Base-by-base conservation (phyloP, 2,329 filamentous ascomycete species). In the Colletotrichum filicis region DNA sequence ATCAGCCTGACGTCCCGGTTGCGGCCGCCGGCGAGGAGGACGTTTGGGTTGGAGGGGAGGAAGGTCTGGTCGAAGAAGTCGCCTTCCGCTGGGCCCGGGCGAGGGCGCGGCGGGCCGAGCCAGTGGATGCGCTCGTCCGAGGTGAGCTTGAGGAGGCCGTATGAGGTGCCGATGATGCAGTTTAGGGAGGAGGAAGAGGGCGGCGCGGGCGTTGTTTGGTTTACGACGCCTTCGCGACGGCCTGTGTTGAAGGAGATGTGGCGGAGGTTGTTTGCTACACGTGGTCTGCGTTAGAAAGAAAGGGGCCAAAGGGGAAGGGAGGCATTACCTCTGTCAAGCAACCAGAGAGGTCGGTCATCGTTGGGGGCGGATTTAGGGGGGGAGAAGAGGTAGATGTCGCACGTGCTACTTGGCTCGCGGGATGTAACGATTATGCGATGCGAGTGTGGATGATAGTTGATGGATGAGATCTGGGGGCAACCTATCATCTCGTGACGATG, bases 31-130 rank as follows among this genome's bases (percentile, higher is more conserved):
- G 87, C 86, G 37, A 88, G 79, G 16, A 91, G 74, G 2, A 90
- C 75, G 14, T 85, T 80, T 14, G 83, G 84, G 59, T 86, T 84
- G 19, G 77, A 79, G 4, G 77, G 74, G 26, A 86, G 81, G 75
- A 88, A 90, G 66, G 87, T 85, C 30, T 89, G 79, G 4, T 86
- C 80, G 68, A 90, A 87, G 56, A 89, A 80, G 70, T 89, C 83
- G 2, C 62, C 77, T 74, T 66, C 59, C 3, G 57, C 46, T 5
- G 71, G 71, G 3, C 71, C 71, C 4, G 67, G 52, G 3, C 77
- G 75, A 26, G 71, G 63, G 68, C 69, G 76, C 55, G 74, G 73
- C 19, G 79, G 81, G 1, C 80, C 79, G 35, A 85, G 75, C 81
- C 82, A 85, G 3, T 75, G 73, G 30, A 84, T 77, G 1, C 76